Base-by-base conservation (phyloP, 2,329 filamentous ascomycete genomes). In the Talaromyces marneffei region DNA sequence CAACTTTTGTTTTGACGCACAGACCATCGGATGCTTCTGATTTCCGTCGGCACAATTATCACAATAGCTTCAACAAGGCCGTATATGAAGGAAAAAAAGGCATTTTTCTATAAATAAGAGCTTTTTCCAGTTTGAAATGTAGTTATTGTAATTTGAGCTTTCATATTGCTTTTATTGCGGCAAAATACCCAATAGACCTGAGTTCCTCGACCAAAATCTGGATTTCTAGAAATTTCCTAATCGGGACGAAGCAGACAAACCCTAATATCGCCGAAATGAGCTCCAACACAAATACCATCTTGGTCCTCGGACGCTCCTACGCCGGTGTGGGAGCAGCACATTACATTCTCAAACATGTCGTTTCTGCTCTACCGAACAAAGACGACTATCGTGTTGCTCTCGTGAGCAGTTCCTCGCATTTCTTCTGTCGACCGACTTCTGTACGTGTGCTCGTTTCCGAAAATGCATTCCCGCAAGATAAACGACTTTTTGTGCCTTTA, bases 221-320 rank as follows among this genome's bases (percentile, higher is more conserved):
- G 1, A 18, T 16, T 25, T 16, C 20, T 8, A 27, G 23, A 12
- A 53, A 52, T 59, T 59, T 40, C 57, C 46, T 59, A 59, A 18
- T 39, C 9, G 23, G 57, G 57, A 42, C 33, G 25, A 25, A 33
- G 9, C 46, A 25, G 25, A 35, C 20, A 40, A 40, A 20, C 46
- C 35, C 44, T 40, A 61, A 50, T 7, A 27, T 23, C 23, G 16
- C 18, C 7, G n/a, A 33, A 8, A 57, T 53, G 42, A 52, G 25
- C 9, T 12, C 33, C 14, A 48, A 61, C 12, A 23, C 20, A 31
- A 75, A 74, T 39, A 77, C 75, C 60, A 80, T 84, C 60, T 70
- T 85, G 63, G 74, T 85, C 23, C 70, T 85, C 2, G 83, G 83
- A 25, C 81, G 77, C 20, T 83, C 81, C 9, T 84, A 81, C 63